Evolutionary conservation across 108 stramenopile genomes (phyloP).

Genomic region (Pseudonitzschia multistriata): DNA sequence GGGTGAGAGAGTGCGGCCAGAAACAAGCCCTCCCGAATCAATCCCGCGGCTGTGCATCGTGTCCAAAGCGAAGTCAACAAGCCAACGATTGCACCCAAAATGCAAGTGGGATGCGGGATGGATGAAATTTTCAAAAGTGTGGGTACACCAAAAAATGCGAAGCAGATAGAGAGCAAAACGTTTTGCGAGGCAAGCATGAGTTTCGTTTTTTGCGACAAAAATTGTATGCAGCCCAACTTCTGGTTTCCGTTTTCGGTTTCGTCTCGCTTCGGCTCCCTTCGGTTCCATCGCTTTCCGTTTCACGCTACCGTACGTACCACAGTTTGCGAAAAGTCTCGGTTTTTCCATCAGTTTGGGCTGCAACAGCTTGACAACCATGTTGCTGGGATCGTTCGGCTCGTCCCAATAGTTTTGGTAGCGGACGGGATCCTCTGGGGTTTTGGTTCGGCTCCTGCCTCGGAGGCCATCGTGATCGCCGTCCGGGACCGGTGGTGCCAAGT

Average conservation of each 20-base stretch:
- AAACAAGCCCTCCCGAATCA: conserved; percentile 23
- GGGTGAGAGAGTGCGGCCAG: conserved; percentile 8
- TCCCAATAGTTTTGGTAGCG: background rate
- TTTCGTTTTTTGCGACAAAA: background rate
- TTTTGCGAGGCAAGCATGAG: too few species aligned
- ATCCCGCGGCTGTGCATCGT: conserved; percentile 6
- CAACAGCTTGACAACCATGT: conserved; percentile 25
- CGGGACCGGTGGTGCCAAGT: too few species aligned
- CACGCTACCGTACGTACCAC: background rate
- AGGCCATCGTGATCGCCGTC: too few species aligned
- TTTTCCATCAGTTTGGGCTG: conserved; percentile 14
- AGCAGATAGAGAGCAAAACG: background rate
- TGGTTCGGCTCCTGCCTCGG: background rate
- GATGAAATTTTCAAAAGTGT: too few species aligned
- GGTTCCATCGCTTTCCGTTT: background rate
- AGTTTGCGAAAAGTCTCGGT: conserved; percentile 20
- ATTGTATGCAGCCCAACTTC: too few species aligned
- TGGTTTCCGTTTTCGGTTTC: too few species aligned
- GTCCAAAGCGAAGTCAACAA: too few species aligned
- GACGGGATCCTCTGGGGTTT: background rate
- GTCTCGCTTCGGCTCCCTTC: too few species aligned
- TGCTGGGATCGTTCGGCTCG: background rate
- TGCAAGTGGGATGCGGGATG: too few species aligned
- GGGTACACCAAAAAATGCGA: background rate
- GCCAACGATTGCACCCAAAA: too few species aligned